Conservation (phyloP, 225 moss, liverwort and hornwort genomes). For the Thuidium tamariscinum region DNA sequence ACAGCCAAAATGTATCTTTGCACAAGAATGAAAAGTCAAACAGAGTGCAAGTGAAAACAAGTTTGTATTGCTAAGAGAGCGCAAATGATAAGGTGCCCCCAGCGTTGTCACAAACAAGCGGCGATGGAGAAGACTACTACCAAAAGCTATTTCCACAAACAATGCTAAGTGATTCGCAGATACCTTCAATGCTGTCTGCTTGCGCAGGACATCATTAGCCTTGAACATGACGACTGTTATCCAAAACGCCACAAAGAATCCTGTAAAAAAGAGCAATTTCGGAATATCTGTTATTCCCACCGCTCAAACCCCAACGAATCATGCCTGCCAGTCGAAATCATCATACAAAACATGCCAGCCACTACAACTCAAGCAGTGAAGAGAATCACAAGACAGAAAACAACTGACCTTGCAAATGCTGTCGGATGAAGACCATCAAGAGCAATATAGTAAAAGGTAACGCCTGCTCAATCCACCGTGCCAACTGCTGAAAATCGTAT, state of each 20-base stretch:
- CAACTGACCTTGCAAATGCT: constrained; percentile 78
- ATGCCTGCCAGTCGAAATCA: neutral
- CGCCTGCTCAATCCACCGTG: constrained; percentile 97
- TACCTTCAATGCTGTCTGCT: constrained; percentile 93
- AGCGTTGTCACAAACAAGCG: neutral
- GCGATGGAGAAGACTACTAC: neutral
- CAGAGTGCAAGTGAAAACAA: neutral
- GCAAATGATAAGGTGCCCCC: neutral
- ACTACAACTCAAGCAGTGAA: neutral
- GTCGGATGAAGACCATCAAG: constrained; percentile 94
- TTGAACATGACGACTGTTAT: constrained; percentile 83
- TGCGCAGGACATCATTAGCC: constrained; percentile 80
- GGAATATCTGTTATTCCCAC: neutral
- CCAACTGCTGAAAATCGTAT: constrained; percentile 90
- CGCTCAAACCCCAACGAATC: neutral
- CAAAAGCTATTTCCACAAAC: neutral
- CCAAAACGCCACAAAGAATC: constrained; percentile 88
- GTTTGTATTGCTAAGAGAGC: neutral
- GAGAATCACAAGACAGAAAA: neutral
- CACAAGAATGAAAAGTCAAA: neutral
- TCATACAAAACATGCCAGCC: neutral
- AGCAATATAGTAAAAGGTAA: constrained; percentile 82
- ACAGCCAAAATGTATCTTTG: neutral
- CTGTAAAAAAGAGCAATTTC: constrained; percentile 20
- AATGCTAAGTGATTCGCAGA: neutral